Percentiles rank a stretch among this genome's conserved stretches.
Evolutionary conservation across 2,329 filamentous ascomycete genomes (phyloP).

Genomic region (Colletotrichum neosansevieriae): DNA sequence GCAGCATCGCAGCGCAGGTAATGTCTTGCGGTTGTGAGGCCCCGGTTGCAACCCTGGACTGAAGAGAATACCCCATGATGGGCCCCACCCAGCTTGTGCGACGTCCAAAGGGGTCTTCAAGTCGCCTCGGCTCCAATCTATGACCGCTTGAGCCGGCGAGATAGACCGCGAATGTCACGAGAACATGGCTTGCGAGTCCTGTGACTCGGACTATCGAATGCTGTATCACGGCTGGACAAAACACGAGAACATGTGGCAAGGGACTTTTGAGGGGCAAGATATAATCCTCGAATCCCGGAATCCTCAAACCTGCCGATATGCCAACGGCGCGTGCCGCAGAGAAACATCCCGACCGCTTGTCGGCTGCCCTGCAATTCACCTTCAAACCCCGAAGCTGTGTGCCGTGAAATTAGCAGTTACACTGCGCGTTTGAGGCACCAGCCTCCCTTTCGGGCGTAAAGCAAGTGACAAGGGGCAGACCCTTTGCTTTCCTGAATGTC

Average conservation of each 20-base stretch:
- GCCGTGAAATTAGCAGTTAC: slow-evolving; percentile 17
- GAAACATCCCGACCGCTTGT: not conserved
- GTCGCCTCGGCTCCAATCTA: not conserved
- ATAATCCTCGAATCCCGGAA: slow-evolving; percentile 7
- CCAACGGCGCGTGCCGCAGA: slow-evolving; percentile 10
- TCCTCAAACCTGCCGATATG: not conserved
- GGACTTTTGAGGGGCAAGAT: not conserved
- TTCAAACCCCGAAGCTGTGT: slow-evolving; percentile 10
- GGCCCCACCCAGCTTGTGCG: slow-evolving; percentile 13
- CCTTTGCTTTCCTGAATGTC: slow-evolving; percentile 25
- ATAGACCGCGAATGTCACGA: not conserved
- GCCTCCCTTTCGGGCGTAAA: slow-evolving; percentile 31
- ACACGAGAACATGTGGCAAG: slow-evolving; percentile 7
- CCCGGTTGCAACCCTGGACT: not conserved
- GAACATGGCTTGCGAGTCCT: slow-evolving; percentile 1
- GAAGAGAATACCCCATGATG: not conserved
- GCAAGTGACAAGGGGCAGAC: not conserved
- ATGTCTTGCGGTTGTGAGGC: not conserved
- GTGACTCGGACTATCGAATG: slow-evolving; percentile 36
- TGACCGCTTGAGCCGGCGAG: not conserved
- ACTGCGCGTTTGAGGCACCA: not conserved
- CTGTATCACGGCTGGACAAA: slow-evolving; percentile 29
- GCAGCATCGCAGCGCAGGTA: not conserved
- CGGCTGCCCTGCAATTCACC: not conserved
- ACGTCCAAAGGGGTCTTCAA: not conserved